phyloP scores from a whole-genome alignment of 371 early-diverging fungal species.

The Apophysomyces sp. region DNA sequence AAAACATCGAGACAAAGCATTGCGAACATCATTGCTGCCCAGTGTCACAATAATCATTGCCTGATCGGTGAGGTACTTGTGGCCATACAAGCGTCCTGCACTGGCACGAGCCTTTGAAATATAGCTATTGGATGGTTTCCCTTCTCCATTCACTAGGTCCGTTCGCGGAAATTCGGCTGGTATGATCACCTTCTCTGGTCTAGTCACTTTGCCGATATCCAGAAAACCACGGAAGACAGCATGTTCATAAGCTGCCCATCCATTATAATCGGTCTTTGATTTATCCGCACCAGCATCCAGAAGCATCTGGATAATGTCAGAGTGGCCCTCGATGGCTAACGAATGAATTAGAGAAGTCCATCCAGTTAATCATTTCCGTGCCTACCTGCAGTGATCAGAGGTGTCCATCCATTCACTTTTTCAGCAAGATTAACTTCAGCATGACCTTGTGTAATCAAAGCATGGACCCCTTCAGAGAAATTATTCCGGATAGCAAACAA shows the following conservation, averaged over 20 bases:
- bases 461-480: conserved; percentile 50
- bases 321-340: conserved; percentile 59
- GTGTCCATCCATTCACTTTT: conserved; percentile 62
- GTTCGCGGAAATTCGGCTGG: neutral
- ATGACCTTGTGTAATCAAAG: conserved; percentile 41
- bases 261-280: conserved; percentile 44
- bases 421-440: conserved; percentile 42
- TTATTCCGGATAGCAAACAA: conserved; percentile 59
- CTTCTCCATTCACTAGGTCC: neutral
- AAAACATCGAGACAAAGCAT: conserved; percentile 30
- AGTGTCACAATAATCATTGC: conserved; percentile 67
- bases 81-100: conserved; percentile 61
- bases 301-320: conserved; percentile 47
- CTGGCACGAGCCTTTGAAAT: conserved; percentile 20
- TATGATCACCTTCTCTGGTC: conserved; percentile 22
- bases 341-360: neutral
- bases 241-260: conserved; percentile 73
- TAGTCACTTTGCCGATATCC: conserved; percentile 49
- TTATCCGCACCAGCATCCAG: conserved; percentile 58
- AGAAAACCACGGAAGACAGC: conserved; percentile 65
- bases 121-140: neutral
- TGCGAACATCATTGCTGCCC: conserved; percentile 68
- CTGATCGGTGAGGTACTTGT: conserved; percentile 64
- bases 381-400: conserved; percentile 62
- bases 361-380: neutral